A percentile compares a stretch with the other conserved stretches of the same genome.
Conservation (phyloP, 1,139 yeast species). For the Suhomyces bribrorum region DNA sequence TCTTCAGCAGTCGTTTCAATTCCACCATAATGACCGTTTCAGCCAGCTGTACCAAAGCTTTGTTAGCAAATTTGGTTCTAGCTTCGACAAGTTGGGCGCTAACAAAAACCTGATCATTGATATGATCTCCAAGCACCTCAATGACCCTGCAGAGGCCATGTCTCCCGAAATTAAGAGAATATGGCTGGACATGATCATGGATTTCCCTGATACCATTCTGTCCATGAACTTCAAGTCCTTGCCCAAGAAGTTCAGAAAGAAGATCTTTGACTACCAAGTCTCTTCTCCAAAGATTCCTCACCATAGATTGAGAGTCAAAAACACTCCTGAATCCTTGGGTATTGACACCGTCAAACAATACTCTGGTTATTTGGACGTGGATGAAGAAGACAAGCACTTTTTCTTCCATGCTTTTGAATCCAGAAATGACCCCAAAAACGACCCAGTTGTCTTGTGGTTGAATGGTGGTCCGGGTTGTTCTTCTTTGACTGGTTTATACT, state of each 20-base stretch:
- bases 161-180: slow-evolving; percentile 50
- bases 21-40: slow-evolving; percentile 21
- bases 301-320: slow-evolving; percentile 63
- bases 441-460: slow-evolving; percentile 85
- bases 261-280: slow-evolving; percentile 59
- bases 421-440: slow-evolving; percentile 82
- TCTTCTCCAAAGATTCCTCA: slow-evolving; percentile 46
- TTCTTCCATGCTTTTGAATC: slow-evolving; percentile 86
- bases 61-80: slow-evolving; percentile 19
- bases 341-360: slow-evolving; percentile 79
- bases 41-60: slow-evolving; percentile 18
- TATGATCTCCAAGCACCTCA: slow-evolving; percentile 40
- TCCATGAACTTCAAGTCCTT: slow-evolving; percentile 50
- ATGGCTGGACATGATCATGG: slow-evolving; percentile 63
- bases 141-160: slow-evolving; percentile 48
- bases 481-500: slow-evolving; percentile 85
- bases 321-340: slow-evolving; percentile 55
- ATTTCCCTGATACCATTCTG: slow-evolving; percentile 54
- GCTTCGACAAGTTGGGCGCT: slow-evolving; percentile 19
- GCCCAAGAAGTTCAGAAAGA: slow-evolving; percentile 47
- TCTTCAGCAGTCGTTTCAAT: slow-evolving; percentile 31
- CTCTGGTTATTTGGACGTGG: slow-evolving; percentile 83
- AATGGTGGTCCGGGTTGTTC: slow-evolving; percentile 95
- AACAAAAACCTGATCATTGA: slow-evolving; percentile 27
- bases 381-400: slow-evolving; percentile 71